phyloP scores from a whole-genome alignment of 225 moss, liverwort and hornwort species.

The Bryoerythrophyllum caledonicum region DNA sequence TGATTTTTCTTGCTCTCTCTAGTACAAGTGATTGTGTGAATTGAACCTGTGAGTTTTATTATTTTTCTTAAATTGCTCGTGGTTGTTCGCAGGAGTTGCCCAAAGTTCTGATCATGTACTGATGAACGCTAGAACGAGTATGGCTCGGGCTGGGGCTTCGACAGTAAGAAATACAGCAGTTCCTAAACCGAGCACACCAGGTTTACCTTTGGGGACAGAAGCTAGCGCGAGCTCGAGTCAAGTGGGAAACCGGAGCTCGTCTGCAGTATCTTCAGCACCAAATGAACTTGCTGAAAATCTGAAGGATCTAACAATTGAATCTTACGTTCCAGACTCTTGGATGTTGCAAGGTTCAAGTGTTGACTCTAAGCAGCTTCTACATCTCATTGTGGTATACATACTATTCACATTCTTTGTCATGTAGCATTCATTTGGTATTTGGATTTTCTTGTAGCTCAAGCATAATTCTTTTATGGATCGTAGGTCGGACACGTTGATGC shows the following conservation, averaged over 20 bases:
- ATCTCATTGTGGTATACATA: slow-evolving; percentile 73
- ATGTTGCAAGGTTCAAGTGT: slow-evolving; percentile 59
- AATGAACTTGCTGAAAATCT: slow-evolving; percentile 50
- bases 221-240: slow-evolving; percentile 28
- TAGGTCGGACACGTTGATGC: slow-evolving; percentile 98
- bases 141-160: slow-evolving; percentile 27
- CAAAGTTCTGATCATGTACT: slow-evolving; percentile 32
- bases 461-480: slow-evolving; percentile 20
- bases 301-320: slow-evolving; percentile 49
- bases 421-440: neutral
- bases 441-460: slow-evolving; percentile 6
- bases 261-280: slow-evolving; percentile 26
- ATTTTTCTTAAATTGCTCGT: slow-evolving; percentile 1
- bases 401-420: slow-evolving; percentile 1
- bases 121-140: slow-evolving; percentile 29
- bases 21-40: neutral
- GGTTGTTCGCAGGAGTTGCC: slow-evolving; percentile 39
- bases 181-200: slow-evolving; percentile 17
- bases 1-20: slow-evolving; percentile 7
- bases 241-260: slow-evolving; percentile 38
- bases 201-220: slow-evolving; percentile 23
- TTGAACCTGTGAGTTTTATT: neutral
- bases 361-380: slow-evolving; percentile 72
- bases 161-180: slow-evolving; percentile 28
- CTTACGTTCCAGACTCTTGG: slow-evolving; percentile 87